Base-by-base conservation (phyloP, 305 asterid species). In the Ajuga reptans region DNA sequence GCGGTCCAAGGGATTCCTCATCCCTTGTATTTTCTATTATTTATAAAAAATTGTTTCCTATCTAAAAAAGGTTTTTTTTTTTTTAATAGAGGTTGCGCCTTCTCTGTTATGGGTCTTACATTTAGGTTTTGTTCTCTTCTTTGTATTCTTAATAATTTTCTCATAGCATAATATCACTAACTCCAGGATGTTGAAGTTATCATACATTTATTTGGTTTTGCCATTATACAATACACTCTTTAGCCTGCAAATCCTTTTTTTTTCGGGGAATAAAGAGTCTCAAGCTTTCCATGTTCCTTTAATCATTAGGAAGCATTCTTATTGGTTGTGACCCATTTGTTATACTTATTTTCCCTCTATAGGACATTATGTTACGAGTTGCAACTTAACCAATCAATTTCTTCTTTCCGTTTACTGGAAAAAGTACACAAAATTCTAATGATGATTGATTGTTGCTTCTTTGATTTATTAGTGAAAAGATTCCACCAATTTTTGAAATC, bases 111-210 rank as follows among this genome's bases (percentile, higher is more conserved):
- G 18, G 21, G 53, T 14, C 53, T 14, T 14, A 14, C 14, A 18
- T 4, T 46, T n/a, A 12, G 31, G 52, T 47, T 39, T 17, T 3
- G 39, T 60, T 58, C 8, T 47, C 50, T 60, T 39, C n/a, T 15
- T 29, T 12, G 9, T 36, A 6, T 47, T 31, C 17, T 9, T 8
- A 57, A n/a, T n/a, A 50, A 59, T 34, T 5, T 29, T 27, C 37
- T 3, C 33, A 53, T 53, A 14, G 2, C 11, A 15, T 49, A 6
- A 7, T 24, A 53, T 53, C 12, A 24, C 37, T 21, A 1, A 53
- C 59, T 24, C 24, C 53, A 45, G 55, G 64, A 18, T 54, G 46
- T 18, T 46, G 64, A 66, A 66, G 62, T 62, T 15, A 45, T 52
- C 41, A 15, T 45, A 49, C 27, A 1, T 18, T 64, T 29, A 31